These are phyloP conservation scores for Rheum nobile DNA, from an alignment of 148 eudicot genomes.

Conservation along the genomic window DNA sequence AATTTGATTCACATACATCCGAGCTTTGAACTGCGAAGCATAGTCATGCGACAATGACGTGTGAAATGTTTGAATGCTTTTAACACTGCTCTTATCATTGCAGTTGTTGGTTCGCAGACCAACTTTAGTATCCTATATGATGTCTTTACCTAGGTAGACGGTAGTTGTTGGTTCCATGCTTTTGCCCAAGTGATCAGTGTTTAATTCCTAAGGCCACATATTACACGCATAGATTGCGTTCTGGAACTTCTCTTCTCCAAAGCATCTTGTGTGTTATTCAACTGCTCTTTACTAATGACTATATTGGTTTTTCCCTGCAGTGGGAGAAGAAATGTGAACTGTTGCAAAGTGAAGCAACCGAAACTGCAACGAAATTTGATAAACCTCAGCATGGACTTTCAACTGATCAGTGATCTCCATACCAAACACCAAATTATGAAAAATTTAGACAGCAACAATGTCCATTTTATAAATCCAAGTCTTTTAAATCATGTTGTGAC, in stretches of 20 bases:
- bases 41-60: background rate
- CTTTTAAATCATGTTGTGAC: conserved; percentile 70
- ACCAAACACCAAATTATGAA: conserved; percentile 38
- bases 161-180: background rate
- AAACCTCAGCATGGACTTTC: conserved; percentile 28
- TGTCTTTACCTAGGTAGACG: background rate
- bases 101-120: no score
- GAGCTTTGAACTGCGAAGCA: background rate
- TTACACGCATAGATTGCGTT: background rate
- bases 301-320: conserved; percentile 27
- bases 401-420: conserved; percentile 94
- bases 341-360: conserved; percentile 28
- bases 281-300: background rate
- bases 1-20: background rate
- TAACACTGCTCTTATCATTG: background rate
- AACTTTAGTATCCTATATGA: background rate
- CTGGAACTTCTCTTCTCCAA: background rate
- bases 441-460: conserved; percentile 40
- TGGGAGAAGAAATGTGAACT: conserved; percentile 75
- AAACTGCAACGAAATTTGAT: conserved; percentile 22
- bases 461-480: conserved; percentile 31
- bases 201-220: background rate
- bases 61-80: background rate
- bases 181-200: background rate
- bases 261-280: background rate